phyloP scores from a whole-genome alignment of 345 rosid genomes.

The Eucalyptus urophylla region DNA sequence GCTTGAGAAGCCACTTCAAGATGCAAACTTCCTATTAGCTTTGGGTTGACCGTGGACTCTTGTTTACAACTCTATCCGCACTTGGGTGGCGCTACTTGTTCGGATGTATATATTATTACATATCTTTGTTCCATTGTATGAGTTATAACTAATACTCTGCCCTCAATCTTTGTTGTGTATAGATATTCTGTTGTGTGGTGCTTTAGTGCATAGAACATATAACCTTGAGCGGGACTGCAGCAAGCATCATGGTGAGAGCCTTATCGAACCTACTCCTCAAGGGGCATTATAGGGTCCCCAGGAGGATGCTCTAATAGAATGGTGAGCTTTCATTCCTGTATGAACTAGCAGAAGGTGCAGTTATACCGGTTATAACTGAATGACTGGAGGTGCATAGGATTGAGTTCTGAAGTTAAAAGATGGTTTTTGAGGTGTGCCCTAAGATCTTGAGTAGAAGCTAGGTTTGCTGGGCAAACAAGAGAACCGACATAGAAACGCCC shows the following conservation, averaged over 20 bases:
- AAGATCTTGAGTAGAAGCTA: not conserved
- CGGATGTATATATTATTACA: too few relatives aligned
- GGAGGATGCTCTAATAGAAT: not conserved
- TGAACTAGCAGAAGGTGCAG: not conserved
- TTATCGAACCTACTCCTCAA: constrained; percentile 39
- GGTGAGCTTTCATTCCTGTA: not conserved
- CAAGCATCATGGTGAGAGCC: constrained; percentile 38
- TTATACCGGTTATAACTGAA: not conserved
- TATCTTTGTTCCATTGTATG: too few relatives aligned
- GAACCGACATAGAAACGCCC: constrained; percentile 30
- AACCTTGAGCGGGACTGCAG: not conserved
- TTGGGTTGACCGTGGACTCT: too few relatives aligned
- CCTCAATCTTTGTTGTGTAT: too few relatives aligned
- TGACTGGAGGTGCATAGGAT: not conserved
- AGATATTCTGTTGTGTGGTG: too few relatives aligned
- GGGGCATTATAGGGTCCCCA: constrained; percentile 25
- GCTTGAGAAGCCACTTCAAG: too few relatives aligned
- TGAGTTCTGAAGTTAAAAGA: not conserved
- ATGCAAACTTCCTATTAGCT: too few relatives aligned
- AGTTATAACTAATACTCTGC: too few relatives aligned
- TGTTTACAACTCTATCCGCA: too few relatives aligned
- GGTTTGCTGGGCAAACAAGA: not conserved
- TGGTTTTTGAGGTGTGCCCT: not conserved
- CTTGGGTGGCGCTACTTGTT: too few relatives aligned
- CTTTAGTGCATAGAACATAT: too few relatives aligned